Evolutionary conservation across 352 stramenopile genomes (phyloP), one percentile per base, ranked within the genome.

Genomic region (Globisporangium solare): DNA sequence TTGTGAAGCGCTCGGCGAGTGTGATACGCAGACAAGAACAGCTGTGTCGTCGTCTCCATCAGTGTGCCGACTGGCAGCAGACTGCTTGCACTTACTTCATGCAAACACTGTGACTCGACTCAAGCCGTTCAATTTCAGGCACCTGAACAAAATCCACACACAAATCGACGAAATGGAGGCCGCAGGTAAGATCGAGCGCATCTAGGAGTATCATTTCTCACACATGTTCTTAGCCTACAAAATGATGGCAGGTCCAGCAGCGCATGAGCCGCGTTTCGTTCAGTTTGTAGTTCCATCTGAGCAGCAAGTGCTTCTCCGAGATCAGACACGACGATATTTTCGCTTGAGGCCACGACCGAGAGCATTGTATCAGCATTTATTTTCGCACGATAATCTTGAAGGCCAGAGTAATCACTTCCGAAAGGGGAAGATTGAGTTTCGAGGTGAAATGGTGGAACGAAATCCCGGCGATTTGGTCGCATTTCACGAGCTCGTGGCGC

Each of bases 381-480:
- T 88, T 47, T 69, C 45, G 2, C 18, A 43, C 6, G 21, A 54
- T 17, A 73, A 60, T 47, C 15, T 73, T 20, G 47, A 60, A n/a
- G 54, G 45, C 3, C 49, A 71, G 15, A 3, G 12, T 0, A 18
- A 51, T 7, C 56, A 47, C 18, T 72, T 84, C 45, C 55, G 66
- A 27, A 85, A 84, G 24, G 77, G 77, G 0, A 88, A 88, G 43
- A 81, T 88, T 35, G 46, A 47, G 37, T 87, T 87, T 35, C 60
- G 60, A 63, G 76, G 76, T 7, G 58, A 67, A 1, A 14, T 83
- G 8, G 55, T 73, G 48, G 6, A 42, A 5, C 70, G 76, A 39
- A 39, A 22, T 13, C 50, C 27, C 40, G 58, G 42, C 14, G 21
- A 62, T 18, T 54, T 18, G 11, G 32, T 22, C 27, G 60, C 55